A percentile compares a stretch with the other conserved stretches of the same genome.
Conservation (phyloP, 2,329 filamentous ascomycete genomes). For the Talaromyces sp. region DNA sequence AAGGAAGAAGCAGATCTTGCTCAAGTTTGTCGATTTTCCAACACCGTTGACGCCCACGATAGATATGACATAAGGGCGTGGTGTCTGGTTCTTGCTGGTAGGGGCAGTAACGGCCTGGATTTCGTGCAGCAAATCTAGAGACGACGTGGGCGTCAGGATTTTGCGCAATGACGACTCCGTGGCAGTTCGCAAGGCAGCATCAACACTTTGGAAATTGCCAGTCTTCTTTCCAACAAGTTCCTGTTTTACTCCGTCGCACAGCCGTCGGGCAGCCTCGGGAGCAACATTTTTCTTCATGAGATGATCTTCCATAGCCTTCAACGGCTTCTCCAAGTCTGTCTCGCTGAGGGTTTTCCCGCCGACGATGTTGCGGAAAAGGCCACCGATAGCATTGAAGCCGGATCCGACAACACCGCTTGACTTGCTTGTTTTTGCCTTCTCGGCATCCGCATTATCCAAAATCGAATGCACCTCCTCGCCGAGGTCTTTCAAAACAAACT, state of each 20-base stretch:
- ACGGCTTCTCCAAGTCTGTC: conserved; percentile 81
- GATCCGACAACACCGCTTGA: conserved; percentile 68
- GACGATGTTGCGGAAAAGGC: conserved; percentile 89
- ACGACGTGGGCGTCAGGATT: conserved; percentile 92
- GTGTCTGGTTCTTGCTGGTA: conserved; percentile 55
- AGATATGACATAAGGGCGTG: conserved; percentile 90
- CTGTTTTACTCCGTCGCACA: conserved; percentile 86
- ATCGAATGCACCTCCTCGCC: conserved; percentile 92
- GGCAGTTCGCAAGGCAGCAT: conserved; percentile 73
- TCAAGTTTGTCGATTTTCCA: conserved; percentile 94
- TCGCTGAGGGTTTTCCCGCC: conserved; percentile 90
- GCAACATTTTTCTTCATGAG: conserved; percentile 94
- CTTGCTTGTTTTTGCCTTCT: conserved; percentile 44
- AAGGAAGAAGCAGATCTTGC: conserved; percentile 97
- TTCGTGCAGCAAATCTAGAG: conserved; percentile 87
- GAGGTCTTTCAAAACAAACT: conserved; percentile 89
- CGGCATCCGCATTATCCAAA: conserved; percentile 70
- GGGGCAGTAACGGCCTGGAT: conserved; percentile 74
- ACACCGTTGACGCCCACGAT: conserved; percentile 98
- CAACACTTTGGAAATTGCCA: conserved; percentile 82
- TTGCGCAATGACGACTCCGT: conserved; percentile 91
- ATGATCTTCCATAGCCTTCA: conserved; percentile 95
- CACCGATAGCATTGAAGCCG: conserved; percentile 74
- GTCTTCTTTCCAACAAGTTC: conserved; percentile 90
- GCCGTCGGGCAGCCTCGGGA: conserved; percentile 81